Evolutionary conservation across 2,329 filamentous ascomycete species (phyloP).

Genomic region (Aspergillus sp.): DNA sequence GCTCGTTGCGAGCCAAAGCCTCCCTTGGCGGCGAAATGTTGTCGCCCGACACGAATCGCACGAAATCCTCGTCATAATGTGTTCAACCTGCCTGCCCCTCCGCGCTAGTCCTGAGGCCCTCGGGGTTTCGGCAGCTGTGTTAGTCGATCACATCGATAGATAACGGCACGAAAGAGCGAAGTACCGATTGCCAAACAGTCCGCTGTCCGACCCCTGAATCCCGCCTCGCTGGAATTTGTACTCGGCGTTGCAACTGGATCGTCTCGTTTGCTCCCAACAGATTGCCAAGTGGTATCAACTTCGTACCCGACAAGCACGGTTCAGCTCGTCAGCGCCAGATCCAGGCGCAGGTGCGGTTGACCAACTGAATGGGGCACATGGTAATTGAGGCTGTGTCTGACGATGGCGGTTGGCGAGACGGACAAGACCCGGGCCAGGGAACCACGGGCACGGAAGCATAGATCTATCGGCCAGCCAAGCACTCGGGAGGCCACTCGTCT

Average conservation of each 20-base stretch:
- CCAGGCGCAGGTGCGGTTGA: slow-evolving; percentile 2
- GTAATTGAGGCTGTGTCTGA: slow-evolving; percentile 24
- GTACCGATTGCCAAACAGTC: not conserved
- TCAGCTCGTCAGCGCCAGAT: slow-evolving; percentile 14
- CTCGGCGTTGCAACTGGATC: not conserved
- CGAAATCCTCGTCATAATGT: not conserved
- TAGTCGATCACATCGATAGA: not conserved
- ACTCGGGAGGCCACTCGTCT: slow-evolving; percentile 14
- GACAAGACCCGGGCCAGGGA: slow-evolving; percentile 20
- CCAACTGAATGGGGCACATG: slow-evolving; percentile 13
- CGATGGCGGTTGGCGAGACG: not conserved
- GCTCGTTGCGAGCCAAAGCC: slow-evolving; percentile 4
- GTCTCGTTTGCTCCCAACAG: slow-evolving; percentile 6
- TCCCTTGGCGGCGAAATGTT: slow-evolving; percentile 2
- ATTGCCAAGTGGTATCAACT: slow-evolving; percentile 20
- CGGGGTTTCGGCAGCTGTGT: not conserved
- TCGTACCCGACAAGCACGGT: slow-evolving; percentile 16
- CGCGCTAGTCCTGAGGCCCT: not conserved
- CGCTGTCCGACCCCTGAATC: not conserved
- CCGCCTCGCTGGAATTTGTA: slow-evolving; percentile 14
- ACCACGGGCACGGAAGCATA: slow-evolving; percentile 14
- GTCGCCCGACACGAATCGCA: not conserved
- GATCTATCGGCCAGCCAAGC: slow-evolving; percentile 23
- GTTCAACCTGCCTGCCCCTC: not conserved
- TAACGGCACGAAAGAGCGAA: not conserved